Evolutionary conservation across 2,329 filamentous ascomycete species (phyloP).

Genomic region (Calonectria honghensis): DNA sequence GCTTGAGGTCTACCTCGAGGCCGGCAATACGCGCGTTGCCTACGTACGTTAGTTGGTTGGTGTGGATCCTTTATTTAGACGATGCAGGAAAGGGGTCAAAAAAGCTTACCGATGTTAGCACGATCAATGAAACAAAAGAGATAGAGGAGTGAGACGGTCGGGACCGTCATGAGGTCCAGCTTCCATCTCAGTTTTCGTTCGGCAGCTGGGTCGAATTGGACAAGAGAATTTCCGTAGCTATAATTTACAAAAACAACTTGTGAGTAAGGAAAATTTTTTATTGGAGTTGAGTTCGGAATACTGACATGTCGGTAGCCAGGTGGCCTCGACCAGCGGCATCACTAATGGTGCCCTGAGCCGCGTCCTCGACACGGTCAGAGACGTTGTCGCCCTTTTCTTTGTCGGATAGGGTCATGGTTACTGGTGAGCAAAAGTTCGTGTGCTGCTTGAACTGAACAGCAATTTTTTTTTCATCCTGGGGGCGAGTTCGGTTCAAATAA

Average conservation of each 20-base stretch:
- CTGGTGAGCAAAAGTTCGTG: slow-evolving; percentile 6
- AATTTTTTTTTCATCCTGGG: slow-evolving; percentile 29
- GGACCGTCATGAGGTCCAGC: slow-evolving; percentile 79
- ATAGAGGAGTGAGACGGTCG: slow-evolving; percentile 80
- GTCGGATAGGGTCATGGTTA: slow-evolving; percentile 49
- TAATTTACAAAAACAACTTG: not conserved
- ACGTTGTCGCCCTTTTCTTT: slow-evolving; percentile 50
- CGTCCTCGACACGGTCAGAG: slow-evolving; percentile 49
- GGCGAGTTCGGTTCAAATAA: slow-evolving; percentile 47
- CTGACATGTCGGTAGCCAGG: slow-evolving; percentile 52
- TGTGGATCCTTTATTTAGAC: slow-evolving; percentile 17
- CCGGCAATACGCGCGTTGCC: slow-evolving; percentile 74
- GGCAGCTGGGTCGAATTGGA: slow-evolving; percentile 60
- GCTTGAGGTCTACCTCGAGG: slow-evolving; percentile 71
- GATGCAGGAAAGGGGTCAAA: not conserved
- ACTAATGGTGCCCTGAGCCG: slow-evolving; percentile 38
- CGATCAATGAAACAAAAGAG: slow-evolving; percentile 85
- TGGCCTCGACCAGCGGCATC: slow-evolving; percentile 51
- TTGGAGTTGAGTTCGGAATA: slow-evolving; percentile 1
- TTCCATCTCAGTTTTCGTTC: slow-evolving; percentile 77
- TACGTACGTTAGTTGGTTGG: slow-evolving; percentile 27
- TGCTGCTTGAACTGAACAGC: slow-evolving; percentile 30
- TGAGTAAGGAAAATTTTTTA: not conserved
- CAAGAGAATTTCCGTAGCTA: slow-evolving; percentile 53
- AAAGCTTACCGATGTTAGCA: slow-evolving; percentile 79